Evolutionary conservation across 2,329 filamentous ascomycete genomes (phyloP).

Genomic region (Xylaria sp.): DNA sequence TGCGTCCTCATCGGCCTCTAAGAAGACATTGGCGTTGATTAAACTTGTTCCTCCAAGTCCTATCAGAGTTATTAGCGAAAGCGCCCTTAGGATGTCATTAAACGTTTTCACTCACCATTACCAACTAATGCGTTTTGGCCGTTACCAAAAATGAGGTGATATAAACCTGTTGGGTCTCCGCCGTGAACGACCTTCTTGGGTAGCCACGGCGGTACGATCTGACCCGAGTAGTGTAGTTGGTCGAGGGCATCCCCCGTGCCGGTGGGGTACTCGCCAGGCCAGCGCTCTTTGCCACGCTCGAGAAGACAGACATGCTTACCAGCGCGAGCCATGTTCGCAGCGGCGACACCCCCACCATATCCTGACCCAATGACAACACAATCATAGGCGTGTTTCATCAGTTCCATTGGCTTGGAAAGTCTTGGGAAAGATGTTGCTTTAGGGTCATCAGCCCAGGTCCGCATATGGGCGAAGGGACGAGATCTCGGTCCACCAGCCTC

Average conservation of each 20-base stretch:
- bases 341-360: conserved; percentile 71
- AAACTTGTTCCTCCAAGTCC: conserved; percentile 69
- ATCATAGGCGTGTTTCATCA: conserved; percentile 65
- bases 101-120: conserved; percentile 52
- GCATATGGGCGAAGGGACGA: conserved; percentile 40
- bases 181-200: conserved; percentile 51
- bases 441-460: conserved; percentile 40
- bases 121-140: conserved; percentile 68
- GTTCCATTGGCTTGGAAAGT: conserved; percentile 61
- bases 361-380: conserved; percentile 72
- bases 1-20: conserved; percentile 62
- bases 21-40: conserved; percentile 71
- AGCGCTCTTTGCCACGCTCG: conserved; percentile 68
- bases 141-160: conserved; percentile 66
- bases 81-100: neutral
- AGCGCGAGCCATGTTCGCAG: conserved; percentile 66
- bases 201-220: conserved; percentile 52
- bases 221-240: conserved; percentile 63
- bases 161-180: conserved; percentile 65
- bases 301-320: conserved; percentile 67
- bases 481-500: conserved; percentile 44
- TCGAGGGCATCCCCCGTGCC: conserved; percentile 51
- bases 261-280: conserved; percentile 69
- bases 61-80: conserved; percentile 33
- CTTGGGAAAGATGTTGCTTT: conserved; percentile 51